These are phyloP conservation scores for Blastobotrys illinoisensis DNA, from an alignment of 1,139 yeast species.

Conservation along the genomic window DNA sequence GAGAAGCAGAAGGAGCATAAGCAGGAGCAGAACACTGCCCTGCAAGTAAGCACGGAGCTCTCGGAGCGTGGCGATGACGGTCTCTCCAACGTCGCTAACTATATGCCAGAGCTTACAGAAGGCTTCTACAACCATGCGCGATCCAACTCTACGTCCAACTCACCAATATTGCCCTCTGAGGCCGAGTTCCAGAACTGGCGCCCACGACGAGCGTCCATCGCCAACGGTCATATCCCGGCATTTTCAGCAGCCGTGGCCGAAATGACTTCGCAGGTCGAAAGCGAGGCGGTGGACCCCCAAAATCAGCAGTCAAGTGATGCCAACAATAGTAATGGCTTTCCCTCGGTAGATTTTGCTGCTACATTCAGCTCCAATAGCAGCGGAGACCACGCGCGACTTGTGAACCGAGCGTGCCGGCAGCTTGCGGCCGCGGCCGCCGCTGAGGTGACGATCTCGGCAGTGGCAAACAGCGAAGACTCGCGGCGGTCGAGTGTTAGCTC, in stretches of 20 bases:
- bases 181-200: constrained; percentile 20
- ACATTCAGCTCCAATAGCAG: background rate
- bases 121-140: constrained; percentile 15
- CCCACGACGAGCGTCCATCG: constrained; percentile 29
- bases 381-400: constrained; percentile 60
- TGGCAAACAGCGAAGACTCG: constrained; percentile 15
- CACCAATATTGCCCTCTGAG: constrained; percentile 12
- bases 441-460: constrained; percentile 38
- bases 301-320: constrained; percentile 20
- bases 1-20: background rate
- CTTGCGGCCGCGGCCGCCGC: constrained; percentile 76
- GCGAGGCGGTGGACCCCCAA: constrained; percentile 34
- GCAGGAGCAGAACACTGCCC: constrained; percentile 1
- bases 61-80: constrained; percentile 20
- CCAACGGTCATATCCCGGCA: constrained; percentile 28
- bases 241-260: constrained; percentile 25
- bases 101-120: constrained; percentile 1
- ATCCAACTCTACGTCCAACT: constrained; percentile 17
- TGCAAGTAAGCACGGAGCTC: constrained; percentile 17
- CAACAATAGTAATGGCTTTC: constrained; percentile 46
- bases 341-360: background rate
- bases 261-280: constrained; percentile 18
- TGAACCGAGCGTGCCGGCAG: constrained; percentile 77
- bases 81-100: background rate
- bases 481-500: background rate